Evolutionary conservation across 2,329 filamentous ascomycete species (phyloP), one percentile per base, ranked within the genome.

Genomic region (Eurotiales sp.): DNA sequence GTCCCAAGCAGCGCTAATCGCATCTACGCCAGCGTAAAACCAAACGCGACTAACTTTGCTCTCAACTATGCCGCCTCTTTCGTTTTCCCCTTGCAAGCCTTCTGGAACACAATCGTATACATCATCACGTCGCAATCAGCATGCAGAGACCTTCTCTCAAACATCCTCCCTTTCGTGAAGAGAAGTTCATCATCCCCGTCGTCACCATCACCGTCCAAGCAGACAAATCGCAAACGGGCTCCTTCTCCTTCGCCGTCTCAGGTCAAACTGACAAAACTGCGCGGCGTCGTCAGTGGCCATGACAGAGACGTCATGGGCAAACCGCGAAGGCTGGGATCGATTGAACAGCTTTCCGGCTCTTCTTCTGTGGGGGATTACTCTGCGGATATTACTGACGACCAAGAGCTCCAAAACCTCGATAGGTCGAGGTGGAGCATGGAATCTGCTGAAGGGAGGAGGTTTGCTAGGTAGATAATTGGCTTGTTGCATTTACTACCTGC

Each of bases 71-170:
- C 83, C 59, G 83, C 84, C 25, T 82, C 86, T 0, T 77, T 87
- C 29, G 87, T 90, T 1, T 75, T 92, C 4, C 87, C 88, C 0
- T 76, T 89, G 0, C 87, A 92, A 64, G 88, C 87, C 0, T 86
- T 89, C 61, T 91, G 87, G 87, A 92, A 92, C 65, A 78, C 82
- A 7, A 65, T 86, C 53, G 87, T 92, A 58, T 91, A 91, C 68
- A 71, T 82, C 12, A 75, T 80, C n/a, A 88, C 84, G 0, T 87
- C 84, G 3, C 54, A 54, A 32, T 27, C 45, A 3, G 54, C 54
- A n/a, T 54, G 45, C 37, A 42, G 46, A 19, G 29, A 43, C 6
- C 42, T 56, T 5, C 12, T 42, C n/a, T 10, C 34, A 1, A 8
- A 36, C n/a, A n/a, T n/a, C 15, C n/a, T 36, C 34, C 34, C 34